These are phyloP conservation scores for Stachybotrys chartarum DNA, from an alignment of 2,329 filamentous ascomycete genomes.

Conservation along the genomic window DNA sequence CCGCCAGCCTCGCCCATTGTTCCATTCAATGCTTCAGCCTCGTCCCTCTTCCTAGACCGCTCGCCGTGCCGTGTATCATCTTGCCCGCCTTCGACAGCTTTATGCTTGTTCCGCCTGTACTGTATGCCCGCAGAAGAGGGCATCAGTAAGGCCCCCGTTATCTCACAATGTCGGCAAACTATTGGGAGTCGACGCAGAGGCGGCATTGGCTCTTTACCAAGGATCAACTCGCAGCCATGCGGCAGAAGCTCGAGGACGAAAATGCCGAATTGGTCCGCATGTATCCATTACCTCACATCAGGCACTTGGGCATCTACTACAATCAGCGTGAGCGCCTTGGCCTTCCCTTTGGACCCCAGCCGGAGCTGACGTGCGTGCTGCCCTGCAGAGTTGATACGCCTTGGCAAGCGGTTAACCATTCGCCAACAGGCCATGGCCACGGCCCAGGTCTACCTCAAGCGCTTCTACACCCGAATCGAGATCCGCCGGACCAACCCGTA, in stretches of 20 bases:
- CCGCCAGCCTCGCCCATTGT: neutral
- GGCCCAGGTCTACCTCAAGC: slow-evolving; percentile 87
- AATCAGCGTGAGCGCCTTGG: slow-evolving; percentile 61
- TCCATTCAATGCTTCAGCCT: neutral
- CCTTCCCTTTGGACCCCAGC: neutral
- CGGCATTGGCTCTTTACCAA: slow-evolving; percentile 87
- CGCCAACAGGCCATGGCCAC: slow-evolving; percentile 92
- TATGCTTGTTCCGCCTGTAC: neutral
- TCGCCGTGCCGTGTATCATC: too few relatives aligned
- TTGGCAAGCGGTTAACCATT: slow-evolving; percentile 76
- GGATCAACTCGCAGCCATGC: slow-evolving; percentile 67
- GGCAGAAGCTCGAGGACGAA: slow-evolving; percentile 69
- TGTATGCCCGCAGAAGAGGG: neutral
- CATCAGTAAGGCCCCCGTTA: neutral
- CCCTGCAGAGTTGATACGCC: slow-evolving; percentile 62
- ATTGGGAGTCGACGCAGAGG: slow-evolving; percentile 91
- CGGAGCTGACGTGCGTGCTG: neutral
- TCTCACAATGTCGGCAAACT: slow-evolving; percentile 76
- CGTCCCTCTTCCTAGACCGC: neutral
- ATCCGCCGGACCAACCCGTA: slow-evolving; percentile 53
- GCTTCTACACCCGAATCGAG: slow-evolving; percentile 87
- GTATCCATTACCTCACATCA: slow-evolving; percentile 74
- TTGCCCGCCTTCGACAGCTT: neutral
- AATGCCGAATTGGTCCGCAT: slow-evolving; percentile 68
- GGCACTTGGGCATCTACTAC: slow-evolving; percentile 85